Conservation (phyloP, 305 asterid species). For the Fraxinus ornus region DNA sequence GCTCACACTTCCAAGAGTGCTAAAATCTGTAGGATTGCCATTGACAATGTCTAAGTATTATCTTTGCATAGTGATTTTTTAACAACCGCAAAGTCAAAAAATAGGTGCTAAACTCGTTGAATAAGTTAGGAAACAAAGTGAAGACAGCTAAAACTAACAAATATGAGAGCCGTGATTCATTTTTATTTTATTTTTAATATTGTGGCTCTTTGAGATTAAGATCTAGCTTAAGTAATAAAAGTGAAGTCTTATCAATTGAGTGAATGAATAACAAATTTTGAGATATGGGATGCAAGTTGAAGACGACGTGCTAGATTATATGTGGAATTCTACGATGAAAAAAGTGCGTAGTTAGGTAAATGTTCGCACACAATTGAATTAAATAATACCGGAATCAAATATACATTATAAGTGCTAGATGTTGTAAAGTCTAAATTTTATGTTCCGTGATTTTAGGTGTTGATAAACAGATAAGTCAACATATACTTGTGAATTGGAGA, state of each 20-base stretch:
- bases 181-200: background rate
- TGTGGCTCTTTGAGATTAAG: background rate
- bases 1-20: background rate
- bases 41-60: background rate
- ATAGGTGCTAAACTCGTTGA: background rate
- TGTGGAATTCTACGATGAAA: background rate
- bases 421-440: background rate
- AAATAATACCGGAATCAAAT: background rate
- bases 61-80: background rate
- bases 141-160: background rate
- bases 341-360: background rate
- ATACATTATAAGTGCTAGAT: background rate
- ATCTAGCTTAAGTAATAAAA: no score
- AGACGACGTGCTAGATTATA: background rate
- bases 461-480: background rate
- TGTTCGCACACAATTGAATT: background rate
- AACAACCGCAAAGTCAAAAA: background rate
- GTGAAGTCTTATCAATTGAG: background rate
- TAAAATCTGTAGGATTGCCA: background rate
- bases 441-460: background rate
- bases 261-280: background rate
- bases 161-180: background rate
- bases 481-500: background rate
- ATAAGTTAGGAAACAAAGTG: background rate
- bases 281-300: background rate